Conservation (phyloP, 2,329 filamentous ascomycete species). For the Stemphylium vesicarium region DNA sequence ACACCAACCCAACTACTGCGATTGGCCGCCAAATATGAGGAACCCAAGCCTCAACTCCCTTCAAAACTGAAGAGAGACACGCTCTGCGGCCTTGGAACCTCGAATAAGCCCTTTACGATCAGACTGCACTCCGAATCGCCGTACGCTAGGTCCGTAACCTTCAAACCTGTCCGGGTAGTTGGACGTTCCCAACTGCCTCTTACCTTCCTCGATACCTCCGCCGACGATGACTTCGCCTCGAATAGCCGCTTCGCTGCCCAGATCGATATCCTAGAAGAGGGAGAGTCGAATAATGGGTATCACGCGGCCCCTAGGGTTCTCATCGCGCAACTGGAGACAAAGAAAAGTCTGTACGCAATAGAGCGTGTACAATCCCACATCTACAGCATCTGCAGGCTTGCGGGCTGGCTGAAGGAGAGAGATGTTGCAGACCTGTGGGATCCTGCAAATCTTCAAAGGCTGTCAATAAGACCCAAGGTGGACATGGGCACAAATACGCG, state of each 20-base stretch:
- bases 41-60: constrained; percentile 32
- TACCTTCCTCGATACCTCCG: constrained; percentile 45
- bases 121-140: constrained; percentile 39
- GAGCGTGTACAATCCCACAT: constrained; percentile 67
- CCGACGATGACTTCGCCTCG: constrained; percentile 27
- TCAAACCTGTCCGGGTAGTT: constrained; percentile 46
- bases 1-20: constrained; percentile 27
- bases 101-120: constrained; percentile 40
- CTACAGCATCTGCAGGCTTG: constrained; percentile 73
- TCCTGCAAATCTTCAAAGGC: constrained; percentile 53
- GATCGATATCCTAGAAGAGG: constrained; percentile 41
- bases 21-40: constrained; percentile 34
- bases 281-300: constrained; percentile 10
- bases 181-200: constrained; percentile 47
- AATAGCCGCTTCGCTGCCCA: constrained; percentile 45
- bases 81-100: constrained; percentile 36
- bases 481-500: not conserved
- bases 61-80: constrained; percentile 43
- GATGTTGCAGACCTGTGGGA: constrained; percentile 52
- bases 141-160: constrained; percentile 36
- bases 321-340: constrained; percentile 41
- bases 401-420: constrained; percentile 68
- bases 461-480: constrained; percentile 61
- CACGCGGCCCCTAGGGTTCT: constrained; percentile 34
- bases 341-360: constrained; percentile 82